Conservation (phyloP, 176 grass and related monocot genomes). For the Cenchrus fungigraminus region DNA sequence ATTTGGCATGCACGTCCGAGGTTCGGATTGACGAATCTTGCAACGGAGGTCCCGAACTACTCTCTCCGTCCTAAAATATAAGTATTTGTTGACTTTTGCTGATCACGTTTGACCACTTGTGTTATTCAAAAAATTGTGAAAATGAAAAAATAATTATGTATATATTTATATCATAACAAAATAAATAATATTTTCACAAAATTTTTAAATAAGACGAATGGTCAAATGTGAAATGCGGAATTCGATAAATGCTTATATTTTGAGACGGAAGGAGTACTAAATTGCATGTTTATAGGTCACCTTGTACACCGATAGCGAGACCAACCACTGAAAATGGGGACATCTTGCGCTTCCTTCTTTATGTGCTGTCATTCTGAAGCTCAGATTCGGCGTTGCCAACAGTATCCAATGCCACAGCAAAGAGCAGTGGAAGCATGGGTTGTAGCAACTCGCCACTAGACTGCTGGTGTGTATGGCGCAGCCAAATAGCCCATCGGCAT, state of each 20-base stretch:
- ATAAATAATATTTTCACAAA: no score
- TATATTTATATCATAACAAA: no score
- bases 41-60: not conserved
- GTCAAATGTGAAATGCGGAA: no score
- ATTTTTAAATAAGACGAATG: no score
- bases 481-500: not conserved
- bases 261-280: no score
- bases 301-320: not conserved
- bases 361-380: not conserved
- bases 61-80: no score
- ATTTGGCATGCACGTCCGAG: conserved; percentile 17
- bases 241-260: no score
- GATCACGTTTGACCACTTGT: no score
- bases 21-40: conserved; percentile 14
- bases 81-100: no score
- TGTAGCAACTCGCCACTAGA: not conserved
- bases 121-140: no score
- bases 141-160: no score
- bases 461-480: not conserved
- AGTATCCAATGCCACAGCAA: not conserved
- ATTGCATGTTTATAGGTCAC: not conserved
- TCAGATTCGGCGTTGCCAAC: conserved; percentile 5
- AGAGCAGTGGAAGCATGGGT: not conserved
- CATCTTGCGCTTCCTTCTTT: conserved; percentile 12
- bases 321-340: not conserved